phyloP scores from a whole-genome alignment of 441 rosid genomes.

The Erodium chrysanthum region DNA sequence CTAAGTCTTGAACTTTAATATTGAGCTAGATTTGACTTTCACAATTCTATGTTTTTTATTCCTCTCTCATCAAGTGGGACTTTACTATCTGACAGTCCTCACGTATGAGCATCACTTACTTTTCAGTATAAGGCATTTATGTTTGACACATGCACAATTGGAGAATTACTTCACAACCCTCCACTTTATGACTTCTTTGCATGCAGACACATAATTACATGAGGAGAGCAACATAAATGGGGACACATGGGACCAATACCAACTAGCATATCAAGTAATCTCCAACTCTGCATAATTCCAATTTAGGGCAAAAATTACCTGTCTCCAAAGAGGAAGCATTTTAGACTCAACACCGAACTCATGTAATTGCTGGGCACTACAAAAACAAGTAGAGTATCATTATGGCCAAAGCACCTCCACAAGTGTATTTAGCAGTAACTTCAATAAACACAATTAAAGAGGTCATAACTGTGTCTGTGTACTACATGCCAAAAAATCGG shows the following conservation, averaged over 20 bases:
- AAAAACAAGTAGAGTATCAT: conserved; percentile 19
- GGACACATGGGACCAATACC: neutral
- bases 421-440: neutral
- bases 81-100: neutral
- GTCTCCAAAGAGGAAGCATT: conserved; percentile 98
- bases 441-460: neutral
- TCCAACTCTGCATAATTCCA: neutral
- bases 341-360: conserved; percentile 90
- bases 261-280: neutral
- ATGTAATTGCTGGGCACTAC: conserved; percentile 75
- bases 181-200: neutral
- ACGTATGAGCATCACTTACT: neutral
- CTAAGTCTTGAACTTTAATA: conserved; percentile 2
- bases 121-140: neutral
- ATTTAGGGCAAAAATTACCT: conserved; percentile 36
- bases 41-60: neutral
- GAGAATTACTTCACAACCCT: neutral
- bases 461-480: neutral
- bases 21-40: neutral
- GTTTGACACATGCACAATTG: neutral
- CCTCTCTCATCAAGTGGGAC: neutral
- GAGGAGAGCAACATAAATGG: neutral
- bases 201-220: neutral
- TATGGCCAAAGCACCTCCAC: conserved; percentile 1
- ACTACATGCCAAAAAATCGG: neutral